Base-by-base conservation (phyloP, 148 eudicot genomes). In the Rhododendron ferrugineum region DNA sequence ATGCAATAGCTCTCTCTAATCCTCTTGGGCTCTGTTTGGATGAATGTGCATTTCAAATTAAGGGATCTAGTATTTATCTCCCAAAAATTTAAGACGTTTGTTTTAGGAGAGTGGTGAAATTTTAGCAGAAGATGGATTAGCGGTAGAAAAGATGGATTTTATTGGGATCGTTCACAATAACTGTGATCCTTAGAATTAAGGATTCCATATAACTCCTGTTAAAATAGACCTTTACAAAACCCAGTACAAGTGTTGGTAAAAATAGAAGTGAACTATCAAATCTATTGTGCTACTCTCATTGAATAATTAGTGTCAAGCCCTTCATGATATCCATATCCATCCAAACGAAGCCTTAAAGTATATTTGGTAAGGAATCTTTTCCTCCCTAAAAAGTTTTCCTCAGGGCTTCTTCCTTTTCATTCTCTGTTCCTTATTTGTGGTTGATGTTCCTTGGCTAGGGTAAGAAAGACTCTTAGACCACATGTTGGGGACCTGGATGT, bases 401-500 rank as follows among this genome's bases (percentile, higher is more conserved):
- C 47, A 14, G 40, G 66, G 50, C 50, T 84, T 66, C 49, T 50
- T 3, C 80, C 34, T 36, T 73, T 52, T n/a, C 44, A 34, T 75
- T 32, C 64, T 75, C 26, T 78, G 60, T 62, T 54, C 26, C 74
- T 76, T 79, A 74, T 68, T 80, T 83, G 44, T 52, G 68, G 46
- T 56, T 86, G 49, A 78, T 89, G 66, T 89, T 87, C 75, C 52
- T 60, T 42, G 72, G 86, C 22, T 82, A 97, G 99, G 99, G 98
- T 97, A 86, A 93, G 98, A 89, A 93, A 94, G 88, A 87, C 89
- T 78, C 86, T 94, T 75, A 91, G 99, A 90, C 87, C 92, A 47
- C 94, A 95, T 87, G 98, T 93, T 46, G 99, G 99, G 82, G 99
- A 97, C 86, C 98, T 97, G 87, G 99, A 97, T 90, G 97, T 93